A percentile compares a stretch with the other conserved stretches of the same genome.
These are phyloP conservation scores for Candida mattraensis DNA, from an alignment of 805 yeast species.

Conservation along the genomic window DNA sequence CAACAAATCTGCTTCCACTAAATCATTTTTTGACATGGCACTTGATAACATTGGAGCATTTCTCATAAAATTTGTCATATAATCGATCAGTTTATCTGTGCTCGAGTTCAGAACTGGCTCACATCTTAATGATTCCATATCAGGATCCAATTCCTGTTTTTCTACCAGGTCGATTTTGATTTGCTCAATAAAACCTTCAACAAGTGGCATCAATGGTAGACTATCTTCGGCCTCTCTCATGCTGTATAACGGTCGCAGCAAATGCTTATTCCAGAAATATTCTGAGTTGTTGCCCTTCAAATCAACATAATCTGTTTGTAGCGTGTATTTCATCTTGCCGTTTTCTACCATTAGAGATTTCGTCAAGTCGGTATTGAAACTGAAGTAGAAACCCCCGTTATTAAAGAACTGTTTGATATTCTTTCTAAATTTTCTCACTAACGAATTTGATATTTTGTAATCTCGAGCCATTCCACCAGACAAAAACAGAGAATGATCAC, in stretches of 20 bases:
- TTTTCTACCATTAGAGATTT: constrained; percentile 1
- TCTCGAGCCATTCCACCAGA: neutral
- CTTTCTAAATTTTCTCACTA: constrained; percentile 15
- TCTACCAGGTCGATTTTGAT: constrained; percentile 7
- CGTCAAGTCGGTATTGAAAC: constrained; percentile 17
- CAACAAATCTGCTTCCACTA: constrained; percentile 8
- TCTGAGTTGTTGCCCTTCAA: constrained; percentile 8
- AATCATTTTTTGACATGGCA: neutral
- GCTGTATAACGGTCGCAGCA: constrained; percentile 13
- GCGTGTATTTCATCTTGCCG: neutral
- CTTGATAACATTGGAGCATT: too few species aligned
- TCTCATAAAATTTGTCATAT: neutral
- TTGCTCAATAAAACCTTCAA: constrained; percentile 23
- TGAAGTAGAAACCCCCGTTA: constrained; percentile 26
- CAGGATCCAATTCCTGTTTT: neutral
- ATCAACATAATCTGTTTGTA: constrained; percentile 1
- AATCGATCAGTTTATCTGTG: too few species aligned
- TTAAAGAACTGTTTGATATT: constrained; percentile 17
- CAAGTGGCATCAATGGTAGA: constrained; percentile 17
- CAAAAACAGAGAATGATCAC: neutral
- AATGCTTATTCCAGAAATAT: constrained; percentile 23
- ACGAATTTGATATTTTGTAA: constrained; percentile 8
- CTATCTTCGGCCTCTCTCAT: constrained; percentile 1
- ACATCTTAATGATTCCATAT: too few species aligned
- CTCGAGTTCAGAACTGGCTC: too few species aligned